phyloP scores from a whole-genome alignment of 2,329 filamentous ascomycete genomes.

The Macrophomina tecta region DNA sequence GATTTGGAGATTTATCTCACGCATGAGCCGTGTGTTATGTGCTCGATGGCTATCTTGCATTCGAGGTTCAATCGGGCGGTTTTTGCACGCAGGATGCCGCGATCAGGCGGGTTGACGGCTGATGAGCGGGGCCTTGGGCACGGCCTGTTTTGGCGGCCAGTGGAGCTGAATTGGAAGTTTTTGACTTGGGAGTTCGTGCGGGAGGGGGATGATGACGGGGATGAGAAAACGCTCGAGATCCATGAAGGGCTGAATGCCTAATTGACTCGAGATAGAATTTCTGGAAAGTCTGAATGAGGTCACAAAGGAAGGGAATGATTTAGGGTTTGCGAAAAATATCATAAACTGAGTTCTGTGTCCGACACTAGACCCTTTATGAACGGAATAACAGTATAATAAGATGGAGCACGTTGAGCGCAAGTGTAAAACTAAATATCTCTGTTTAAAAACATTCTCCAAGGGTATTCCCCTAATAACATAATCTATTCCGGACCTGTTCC shows the following conservation, averaged over 20 bases:
- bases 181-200: conserved; percentile 75
- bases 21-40: conserved; percentile 96
- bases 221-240: not conserved
- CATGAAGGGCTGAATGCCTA: conserved; percentile 18
- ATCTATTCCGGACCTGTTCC: too few relatives aligned
- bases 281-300: not conserved
- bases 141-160: conserved; percentile 68
- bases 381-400: too few relatives aligned
- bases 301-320: too few relatives aligned
- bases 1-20: conserved; percentile 92
- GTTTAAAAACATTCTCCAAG: too few relatives aligned
- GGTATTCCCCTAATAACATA: too few relatives aligned
- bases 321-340: too few relatives aligned
- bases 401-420: too few relatives aligned
- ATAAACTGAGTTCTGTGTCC: too few relatives aligned
- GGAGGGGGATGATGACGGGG: conserved; percentile 27
- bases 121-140: conserved; percentile 60
- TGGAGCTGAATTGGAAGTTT: conserved; percentile 85
- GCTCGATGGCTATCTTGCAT: conserved; percentile 94
- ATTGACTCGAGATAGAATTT: not conserved
- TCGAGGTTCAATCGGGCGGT: conserved; percentile 88
- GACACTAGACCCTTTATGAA: too few relatives aligned
- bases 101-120: conserved; percentile 82
- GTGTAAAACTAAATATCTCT: too few relatives aligned
- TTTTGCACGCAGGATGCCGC: conserved; percentile 78